These are phyloP conservation scores for Botrytis aclada DNA, from an alignment of 2,329 filamentous ascomycete species.

Conservation along the genomic window DNA sequence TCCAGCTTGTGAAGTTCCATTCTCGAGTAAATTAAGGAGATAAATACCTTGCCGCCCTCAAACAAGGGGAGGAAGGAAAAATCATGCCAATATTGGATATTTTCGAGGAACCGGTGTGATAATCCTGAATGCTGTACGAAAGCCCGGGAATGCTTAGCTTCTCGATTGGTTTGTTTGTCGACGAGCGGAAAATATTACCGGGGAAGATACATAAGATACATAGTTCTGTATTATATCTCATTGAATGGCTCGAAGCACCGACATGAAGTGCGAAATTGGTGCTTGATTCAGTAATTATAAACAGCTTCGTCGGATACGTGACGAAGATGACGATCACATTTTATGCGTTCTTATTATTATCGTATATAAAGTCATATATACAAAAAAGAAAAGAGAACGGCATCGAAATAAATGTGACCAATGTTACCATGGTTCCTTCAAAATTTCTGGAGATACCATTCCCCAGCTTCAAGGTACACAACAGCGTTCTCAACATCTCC, in stretches of 20 bases:
- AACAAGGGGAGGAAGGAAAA: accelerated
- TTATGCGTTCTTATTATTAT: too few relatives aligned
- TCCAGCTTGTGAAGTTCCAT: not conserved
- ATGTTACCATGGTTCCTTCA: not conserved
- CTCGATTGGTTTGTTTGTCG: not conserved
- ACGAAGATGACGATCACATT: too few relatives aligned
- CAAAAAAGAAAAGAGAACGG: not conserved
- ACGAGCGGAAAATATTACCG: not conserved
- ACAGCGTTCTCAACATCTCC: not conserved
- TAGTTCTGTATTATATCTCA: too few relatives aligned
- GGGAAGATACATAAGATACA: not conserved
- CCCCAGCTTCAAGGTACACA: not conserved
- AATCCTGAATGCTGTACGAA: not conserved
- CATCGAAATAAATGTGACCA: not conserved
- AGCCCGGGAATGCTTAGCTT: not conserved
- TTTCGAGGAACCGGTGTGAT: not conserved
- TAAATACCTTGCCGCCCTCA: not conserved
- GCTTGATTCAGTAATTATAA: not conserved
- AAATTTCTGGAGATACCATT: not conserved
- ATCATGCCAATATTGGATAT: too few relatives aligned
- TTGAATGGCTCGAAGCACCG: too few relatives aligned
- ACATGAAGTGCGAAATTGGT: not conserved
- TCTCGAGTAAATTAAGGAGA: not conserved
- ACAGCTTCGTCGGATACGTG: not conserved
- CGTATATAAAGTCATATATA: too few relatives aligned